phyloP scores from a whole-genome alignment of 2,329 filamentous ascomycete genomes.

The Sordariomycetes sp. region DNA sequence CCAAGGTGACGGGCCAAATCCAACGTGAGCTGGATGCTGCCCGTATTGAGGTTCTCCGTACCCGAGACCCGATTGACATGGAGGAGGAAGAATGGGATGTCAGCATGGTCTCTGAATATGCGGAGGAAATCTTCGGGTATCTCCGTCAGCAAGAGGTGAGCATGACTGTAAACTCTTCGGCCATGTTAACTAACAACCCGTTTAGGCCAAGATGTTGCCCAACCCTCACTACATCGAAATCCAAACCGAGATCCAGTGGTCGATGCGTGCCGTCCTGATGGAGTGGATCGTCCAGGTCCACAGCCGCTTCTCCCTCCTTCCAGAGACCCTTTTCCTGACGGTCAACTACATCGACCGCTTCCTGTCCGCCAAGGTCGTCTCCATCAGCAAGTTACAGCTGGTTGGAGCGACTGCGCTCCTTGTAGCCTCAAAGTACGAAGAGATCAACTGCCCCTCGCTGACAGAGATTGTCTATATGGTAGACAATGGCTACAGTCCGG shows the following conservation, averaged over 20 bases:
- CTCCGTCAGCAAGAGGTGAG: conserved; percentile 81
- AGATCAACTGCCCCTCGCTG: conserved; percentile 95
- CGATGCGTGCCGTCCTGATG: conserved; percentile 94
- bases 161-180: no score
- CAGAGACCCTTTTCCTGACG: conserved; percentile 88
- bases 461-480: conserved; percentile 98
- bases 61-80: conserved; percentile 61
- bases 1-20: conserved; percentile 59
- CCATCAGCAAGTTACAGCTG: conserved; percentile 87
- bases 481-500: conserved; percentile 76
- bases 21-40: conserved; percentile 63
- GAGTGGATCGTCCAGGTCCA: conserved; percentile 98
- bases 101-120: conserved; percentile 96
- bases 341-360: conserved; percentile 98
- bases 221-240: conserved; percentile 94
- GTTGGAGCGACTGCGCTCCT: conserved; percentile 94
- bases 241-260: conserved; percentile 97
- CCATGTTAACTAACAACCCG: neutral
- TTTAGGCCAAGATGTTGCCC: conserved; percentile 68
- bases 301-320: conserved; percentile 78
- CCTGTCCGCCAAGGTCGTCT: conserved; percentile 88
- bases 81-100: conserved; percentile 90
- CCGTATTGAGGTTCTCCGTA: conserved; percentile 59
- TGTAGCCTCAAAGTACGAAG: conserved; percentile 95
- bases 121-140: conserved; percentile 90